A percentile compares a stretch with the other conserved stretches of the same genome.
phyloP scores from a whole-genome alignment of 352 stramenopile species.

The Globisporangium camurandrum region DNA sequence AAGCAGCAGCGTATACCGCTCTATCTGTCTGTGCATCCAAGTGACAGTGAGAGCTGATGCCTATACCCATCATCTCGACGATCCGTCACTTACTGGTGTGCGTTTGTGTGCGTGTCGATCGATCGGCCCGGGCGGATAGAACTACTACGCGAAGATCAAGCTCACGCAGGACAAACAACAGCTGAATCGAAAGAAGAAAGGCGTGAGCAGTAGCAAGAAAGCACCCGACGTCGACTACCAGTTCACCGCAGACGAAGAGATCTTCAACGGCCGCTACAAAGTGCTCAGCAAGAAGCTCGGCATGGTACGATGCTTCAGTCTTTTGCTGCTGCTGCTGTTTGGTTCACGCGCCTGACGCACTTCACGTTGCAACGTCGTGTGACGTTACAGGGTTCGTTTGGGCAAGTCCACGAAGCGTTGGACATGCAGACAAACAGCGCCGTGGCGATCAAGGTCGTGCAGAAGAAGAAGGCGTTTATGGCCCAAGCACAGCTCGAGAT shows the following conservation, averaged over 20 bases:
- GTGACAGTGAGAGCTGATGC: no score
- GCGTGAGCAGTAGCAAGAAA: constrained; percentile 19
- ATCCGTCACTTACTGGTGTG: no score
- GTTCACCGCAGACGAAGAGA: constrained; percentile 52
- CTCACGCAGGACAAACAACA: constrained; percentile 35
- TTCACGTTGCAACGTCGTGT: constrained; percentile 11
- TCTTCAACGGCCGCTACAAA: constrained; percentile 76
- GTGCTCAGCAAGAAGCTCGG: constrained; percentile 61
- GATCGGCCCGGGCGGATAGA: no score
- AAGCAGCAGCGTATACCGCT: no score
- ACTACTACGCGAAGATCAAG: constrained; percentile 77
- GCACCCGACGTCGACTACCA: constrained; percentile 39
- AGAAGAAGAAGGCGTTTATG: constrained; percentile 97
- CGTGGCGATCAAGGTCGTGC: constrained; percentile 99
- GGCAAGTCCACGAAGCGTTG: constrained; percentile 71
- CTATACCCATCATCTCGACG: no score
- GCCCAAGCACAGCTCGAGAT: constrained; percentile 97
- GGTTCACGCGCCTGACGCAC: no score
- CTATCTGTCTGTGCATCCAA: constrained; percentile 1
- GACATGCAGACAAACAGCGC: constrained; percentile 70
- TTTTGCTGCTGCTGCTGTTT: not conserved
- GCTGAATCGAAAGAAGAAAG: constrained; percentile 63
- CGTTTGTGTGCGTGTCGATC: constrained; percentile 2
- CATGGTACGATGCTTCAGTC: constrained; percentile 25
- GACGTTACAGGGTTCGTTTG: constrained; percentile 62